A percentile compares a stretch with the other conserved stretches of the same genome.
These are phyloP conservation scores for Leptomonas pyrrhocoris DNA, from an alignment of 208 protist genomes.

Conservation along the genomic window DNA sequence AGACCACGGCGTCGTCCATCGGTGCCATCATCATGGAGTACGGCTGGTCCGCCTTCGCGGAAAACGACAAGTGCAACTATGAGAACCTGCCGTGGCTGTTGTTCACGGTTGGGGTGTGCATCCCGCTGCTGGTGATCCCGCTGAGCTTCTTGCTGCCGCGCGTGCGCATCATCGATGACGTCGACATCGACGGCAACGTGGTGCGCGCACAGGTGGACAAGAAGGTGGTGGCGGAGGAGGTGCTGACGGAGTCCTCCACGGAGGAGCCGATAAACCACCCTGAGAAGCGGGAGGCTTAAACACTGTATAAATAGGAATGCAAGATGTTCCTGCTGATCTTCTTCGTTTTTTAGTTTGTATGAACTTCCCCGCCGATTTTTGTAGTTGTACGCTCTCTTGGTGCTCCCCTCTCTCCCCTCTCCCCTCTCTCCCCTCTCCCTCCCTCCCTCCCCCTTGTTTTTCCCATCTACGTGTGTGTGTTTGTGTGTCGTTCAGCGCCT, in stretches of 20 bases:
- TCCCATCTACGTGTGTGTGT: background rate
- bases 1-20: conserved; percentile 43
- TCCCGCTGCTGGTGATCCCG: conserved; percentile 17
- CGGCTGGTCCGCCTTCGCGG: conserved; percentile 46
- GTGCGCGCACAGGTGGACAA: too few species aligned
- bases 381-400: too few species aligned
- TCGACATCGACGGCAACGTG: too few species aligned
- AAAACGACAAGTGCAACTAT: conserved; percentile 62
- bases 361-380: too few species aligned
- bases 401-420: background rate
- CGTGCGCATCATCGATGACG: conserved; percentile 13
- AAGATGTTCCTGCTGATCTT: too few species aligned
- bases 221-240: too few species aligned
- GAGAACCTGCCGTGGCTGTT: conserved; percentile 38
- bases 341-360: too few species aligned
- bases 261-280: too few species aligned
- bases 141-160: conserved; percentile 14
- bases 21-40: conserved; percentile 68
- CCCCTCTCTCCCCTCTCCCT: background rate
- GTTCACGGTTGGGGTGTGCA: conserved; percentile 2
- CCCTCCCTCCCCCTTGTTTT: background rate
- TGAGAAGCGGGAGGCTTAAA: too few species aligned
- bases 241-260: too few species aligned
- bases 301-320: background rate
- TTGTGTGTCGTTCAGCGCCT: background rate